Conservation (phyloP, 306 rosid genomes). For the Sophora flavescens region DNA sequence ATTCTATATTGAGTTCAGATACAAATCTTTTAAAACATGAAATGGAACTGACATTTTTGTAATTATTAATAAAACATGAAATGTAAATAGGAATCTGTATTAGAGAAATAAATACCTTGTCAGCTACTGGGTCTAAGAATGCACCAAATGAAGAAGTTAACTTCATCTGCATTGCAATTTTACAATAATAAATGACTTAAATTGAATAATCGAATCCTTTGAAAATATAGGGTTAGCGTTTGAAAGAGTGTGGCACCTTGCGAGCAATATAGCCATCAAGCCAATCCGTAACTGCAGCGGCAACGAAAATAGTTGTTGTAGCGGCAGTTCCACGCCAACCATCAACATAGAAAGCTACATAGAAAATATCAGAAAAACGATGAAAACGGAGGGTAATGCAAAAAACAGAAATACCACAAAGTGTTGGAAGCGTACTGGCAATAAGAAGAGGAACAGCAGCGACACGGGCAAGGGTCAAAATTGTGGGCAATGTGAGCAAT, state of each 20-base stretch:
- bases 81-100: too few relatives aligned
- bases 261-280: constrained; percentile 99
- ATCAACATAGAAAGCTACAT: constrained; percentile 81
- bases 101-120: constrained; percentile 67
- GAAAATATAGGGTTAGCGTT: background rate
- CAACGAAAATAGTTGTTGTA: constrained; percentile 81
- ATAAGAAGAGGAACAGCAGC: constrained; percentile 90
- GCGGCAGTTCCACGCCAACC: constrained; percentile 85
- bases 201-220: background rate
- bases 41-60: too few relatives aligned
- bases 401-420: too few relatives aligned
- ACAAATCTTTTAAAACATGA: too few relatives aligned
- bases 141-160: constrained; percentile 96
- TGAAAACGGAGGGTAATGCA: too few relatives aligned
- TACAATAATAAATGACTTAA: background rate
- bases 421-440: constrained; percentile 52
- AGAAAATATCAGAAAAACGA: background rate
- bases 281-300: constrained; percentile 95
- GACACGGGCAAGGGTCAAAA: constrained; percentile 90
- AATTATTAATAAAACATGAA: too few relatives aligned
- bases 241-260: constrained; percentile 57
- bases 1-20: too few relatives aligned
- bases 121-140: constrained; percentile 98
- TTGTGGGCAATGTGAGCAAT: constrained; percentile 88
- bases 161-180: constrained; percentile 73